phyloP scores from a whole-genome alignment of 1,284 basidiomycete genomes.

The Laetiporus sulphureus region DNA sequence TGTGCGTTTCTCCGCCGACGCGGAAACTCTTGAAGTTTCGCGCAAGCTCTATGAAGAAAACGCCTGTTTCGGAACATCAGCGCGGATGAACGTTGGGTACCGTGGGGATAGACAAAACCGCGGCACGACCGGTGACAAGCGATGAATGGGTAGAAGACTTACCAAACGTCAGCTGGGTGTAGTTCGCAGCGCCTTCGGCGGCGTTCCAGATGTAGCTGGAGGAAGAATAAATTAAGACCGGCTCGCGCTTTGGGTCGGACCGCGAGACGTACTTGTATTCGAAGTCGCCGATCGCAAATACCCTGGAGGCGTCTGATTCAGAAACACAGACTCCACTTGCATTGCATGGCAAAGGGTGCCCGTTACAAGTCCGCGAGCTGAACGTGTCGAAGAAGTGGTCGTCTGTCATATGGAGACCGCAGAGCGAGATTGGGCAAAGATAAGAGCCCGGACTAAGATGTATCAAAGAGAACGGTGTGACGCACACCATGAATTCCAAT shows the following conservation, averaged over 20 bases:
- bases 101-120: no score
- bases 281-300: constrained; percentile 39
- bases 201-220: constrained; percentile 46
- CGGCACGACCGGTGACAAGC: not conserved
- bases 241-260: not conserved
- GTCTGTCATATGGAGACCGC: constrained; percentile 16
- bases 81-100: no score
- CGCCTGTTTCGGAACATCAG: constrained; percentile 19
- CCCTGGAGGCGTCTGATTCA: constrained; percentile 35
- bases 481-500: constrained; percentile 41
- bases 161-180: constrained; percentile 45
- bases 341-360: constrained; percentile 44
- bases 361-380: constrained; percentile 41
- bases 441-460: constrained; percentile 3
- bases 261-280: constrained; percentile 39
- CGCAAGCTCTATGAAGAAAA: constrained; percentile 28
- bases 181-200: constrained; percentile 35
- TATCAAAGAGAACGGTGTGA: constrained; percentile 1
- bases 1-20: constrained; percentile 29
- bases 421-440: constrained; percentile 1
- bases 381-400: constrained; percentile 44
- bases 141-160: constrained; percentile 6
- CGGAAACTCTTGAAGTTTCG: constrained; percentile 28
- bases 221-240: not conserved
- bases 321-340: constrained; percentile 37